Evolutionary conservation across 1,139 yeast species (phyloP), one percentile per base, ranked within the genome.

Genomic region (Candida freyschussii): DNA sequence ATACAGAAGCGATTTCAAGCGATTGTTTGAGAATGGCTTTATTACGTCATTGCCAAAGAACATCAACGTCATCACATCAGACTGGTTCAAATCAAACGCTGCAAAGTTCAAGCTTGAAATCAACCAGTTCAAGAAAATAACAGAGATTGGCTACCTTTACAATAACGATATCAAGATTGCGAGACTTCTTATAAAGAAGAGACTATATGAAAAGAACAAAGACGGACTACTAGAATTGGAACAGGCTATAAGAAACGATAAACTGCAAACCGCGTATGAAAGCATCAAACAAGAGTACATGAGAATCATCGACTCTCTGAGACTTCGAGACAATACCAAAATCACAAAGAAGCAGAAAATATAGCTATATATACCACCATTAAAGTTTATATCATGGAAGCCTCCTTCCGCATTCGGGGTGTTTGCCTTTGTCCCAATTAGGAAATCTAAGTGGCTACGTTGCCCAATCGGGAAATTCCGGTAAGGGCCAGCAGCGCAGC

Each of bases 181-280:
- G 13, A 64, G 94, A 34, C 53, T 78, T 28, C 70, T 72, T 42
- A 79, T 89, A 40, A 89, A 87, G 57, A 70, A 66, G 44, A 67
- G 96, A 42, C 59, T 91, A 20, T 89, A 69, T 52, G 70, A 75
- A 35, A 82, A 86, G 53, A 91, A 91, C 57, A 73, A 67, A 47
- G 96, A 87, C 40, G 91, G 86, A 0, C 63, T 91, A 41, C 63
- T 60, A 21, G 81, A 77, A 7, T 62, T 86, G 57, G 89, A 80
- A 34, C 66, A 63, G 18, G 66, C 75, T 3, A 77, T 78, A 13
- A 68, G 73, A 42, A 67, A 69, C 43, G 85, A 78, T 47, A 83
- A 82, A 51, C 60, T 89, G 18, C 87, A 85, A 37, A 78, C 80
- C 6, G 91, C 95, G 0, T 87, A 77, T 50, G 69, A 69, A 37